A percentile compares a stretch with the other conserved stretches of the same genome.
Conservation (phyloP, 768 basidiomycete species). For the Hemileccinum rubropunctum region DNA sequence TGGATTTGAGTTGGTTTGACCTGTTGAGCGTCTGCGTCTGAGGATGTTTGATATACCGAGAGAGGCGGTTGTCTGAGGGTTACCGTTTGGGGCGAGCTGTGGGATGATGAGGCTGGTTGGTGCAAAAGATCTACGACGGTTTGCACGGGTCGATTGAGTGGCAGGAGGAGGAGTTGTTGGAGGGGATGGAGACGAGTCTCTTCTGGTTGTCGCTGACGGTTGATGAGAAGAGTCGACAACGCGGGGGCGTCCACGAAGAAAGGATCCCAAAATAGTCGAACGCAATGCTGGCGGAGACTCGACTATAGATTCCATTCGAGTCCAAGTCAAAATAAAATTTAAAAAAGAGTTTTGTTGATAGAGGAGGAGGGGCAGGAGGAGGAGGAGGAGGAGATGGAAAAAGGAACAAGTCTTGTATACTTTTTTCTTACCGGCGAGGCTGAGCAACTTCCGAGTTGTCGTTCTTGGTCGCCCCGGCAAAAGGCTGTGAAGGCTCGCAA, state of each 20-base stretch:
- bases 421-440: slow-evolving; percentile 18
- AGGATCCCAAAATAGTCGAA: slow-evolving; percentile 65
- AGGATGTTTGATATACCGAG: slow-evolving; percentile 63
- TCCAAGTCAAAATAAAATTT: not conserved
- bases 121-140: slow-evolving; percentile 41
- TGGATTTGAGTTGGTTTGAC: slow-evolving; percentile 40
- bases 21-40: slow-evolving; percentile 63
- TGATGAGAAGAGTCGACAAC: slow-evolving; percentile 62
- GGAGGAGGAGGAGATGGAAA: not conserved
- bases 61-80: slow-evolving; percentile 29
- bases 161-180: slow-evolving; percentile 39
- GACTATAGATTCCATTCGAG: slow-evolving; percentile 7
- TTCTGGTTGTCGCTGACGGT: slow-evolving; percentile 8
- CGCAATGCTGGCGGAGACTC: slow-evolving; percentile 40
- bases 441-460: slow-evolving; percentile 2
- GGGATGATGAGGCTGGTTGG: slow-evolving; percentile 34
- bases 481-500: slow-evolving; percentile 9
- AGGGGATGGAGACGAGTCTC: slow-evolving; percentile 42
- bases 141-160: slow-evolving; percentile 25
- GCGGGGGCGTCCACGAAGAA: slow-evolving; percentile 67
- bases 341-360: too few relatives aligned
- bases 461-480: too few relatives aligned
- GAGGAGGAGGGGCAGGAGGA: not conserved
- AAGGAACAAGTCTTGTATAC: slow-evolving; percentile 1
- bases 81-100: slow-evolving; percentile 32